Percentiles rank a stretch among this genome's conserved stretches.
phyloP scores from a whole-genome alignment of 1,284 basidiomycete genomes.

The Trichosporon coremiiforme region DNA sequence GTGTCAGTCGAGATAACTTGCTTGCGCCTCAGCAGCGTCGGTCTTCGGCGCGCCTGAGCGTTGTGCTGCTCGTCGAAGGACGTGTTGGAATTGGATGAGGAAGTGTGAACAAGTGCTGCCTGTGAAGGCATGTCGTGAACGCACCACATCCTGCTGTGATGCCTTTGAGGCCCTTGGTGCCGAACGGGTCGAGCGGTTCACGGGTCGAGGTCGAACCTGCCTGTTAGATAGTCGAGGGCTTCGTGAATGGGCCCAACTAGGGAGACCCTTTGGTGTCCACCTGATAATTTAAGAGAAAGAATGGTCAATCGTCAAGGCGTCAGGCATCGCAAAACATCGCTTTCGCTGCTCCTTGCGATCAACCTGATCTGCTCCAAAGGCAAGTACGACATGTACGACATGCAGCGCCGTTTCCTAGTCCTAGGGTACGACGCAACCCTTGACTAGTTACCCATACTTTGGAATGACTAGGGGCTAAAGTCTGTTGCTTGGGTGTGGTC shows the following conservation, averaged over 20 bases:
- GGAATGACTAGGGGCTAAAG: slow-evolving; percentile 10
- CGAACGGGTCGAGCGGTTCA: no score
- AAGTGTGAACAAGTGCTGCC: slow-evolving; percentile 8
- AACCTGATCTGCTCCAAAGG: background rate
- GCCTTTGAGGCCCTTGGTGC: background rate
- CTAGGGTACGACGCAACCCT: background rate
- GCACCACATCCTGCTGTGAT: slow-evolving; percentile 4
- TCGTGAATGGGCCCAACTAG: slow-evolving; percentile 16
- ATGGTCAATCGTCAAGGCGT: slow-evolving; percentile 12
- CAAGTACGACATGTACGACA: slow-evolving; percentile 13
- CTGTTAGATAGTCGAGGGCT: background rate
- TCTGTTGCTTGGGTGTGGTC: background rate
- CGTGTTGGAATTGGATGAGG: slow-evolving; percentile 3
- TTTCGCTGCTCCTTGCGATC: background rate
- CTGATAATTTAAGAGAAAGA: slow-evolving; percentile 8
- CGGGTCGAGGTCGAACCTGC: background rate
- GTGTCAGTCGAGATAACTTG: background rate
- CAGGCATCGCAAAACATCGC: background rate
- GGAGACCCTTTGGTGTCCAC: slow-evolving; percentile 11
- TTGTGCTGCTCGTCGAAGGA: background rate
- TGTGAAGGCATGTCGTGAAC: slow-evolving; percentile 18
- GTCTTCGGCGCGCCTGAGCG: background rate
- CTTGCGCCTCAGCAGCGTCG: slow-evolving; percentile 15
- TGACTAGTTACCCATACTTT: slow-evolving; percentile 15
- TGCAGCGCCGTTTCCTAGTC: slow-evolving; percentile 7